Evolutionary conservation across 179 eudicot species (phyloP).

Genomic region (Carnegiea gigantea): DNA sequence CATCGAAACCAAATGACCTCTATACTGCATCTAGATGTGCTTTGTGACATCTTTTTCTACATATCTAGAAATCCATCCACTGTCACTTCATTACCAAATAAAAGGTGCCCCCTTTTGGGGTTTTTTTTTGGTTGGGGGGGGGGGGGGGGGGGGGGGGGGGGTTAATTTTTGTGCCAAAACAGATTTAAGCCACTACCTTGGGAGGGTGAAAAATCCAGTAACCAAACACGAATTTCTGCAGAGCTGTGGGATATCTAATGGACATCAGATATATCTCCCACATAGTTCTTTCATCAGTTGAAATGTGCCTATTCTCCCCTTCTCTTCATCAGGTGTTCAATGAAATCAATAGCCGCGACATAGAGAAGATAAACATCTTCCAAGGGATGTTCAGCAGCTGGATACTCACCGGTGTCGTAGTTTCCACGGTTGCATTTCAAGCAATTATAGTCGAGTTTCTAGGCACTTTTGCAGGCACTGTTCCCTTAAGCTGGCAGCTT

Average conservation of each 20-base stretch:
- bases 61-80: too few relatives aligned
- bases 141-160: too few relatives aligned
- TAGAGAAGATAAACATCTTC: constrained; percentile 76
- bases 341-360: constrained; percentile 88
- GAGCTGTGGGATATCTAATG: not conserved
- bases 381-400: constrained; percentile 66
- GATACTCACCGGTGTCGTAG: constrained; percentile 60
- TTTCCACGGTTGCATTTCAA: constrained; percentile 66
- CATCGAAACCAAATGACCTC: too few relatives aligned
- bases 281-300: not conserved
- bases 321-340: constrained; percentile 62
- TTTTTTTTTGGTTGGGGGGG: too few relatives aligned
- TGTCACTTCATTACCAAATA: too few relatives aligned
- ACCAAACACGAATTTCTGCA: not conserved
- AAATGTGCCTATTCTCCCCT: not conserved
- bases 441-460: constrained; percentile 64
- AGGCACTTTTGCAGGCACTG: constrained; percentile 70
- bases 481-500: constrained; percentile 57
- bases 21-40: too few relatives aligned
- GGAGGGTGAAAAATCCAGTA: too few relatives aligned
- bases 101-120: too few relatives aligned
- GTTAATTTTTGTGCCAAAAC: too few relatives aligned
- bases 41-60: too few relatives aligned
- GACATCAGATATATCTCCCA: not conserved
- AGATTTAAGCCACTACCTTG: too few relatives aligned